Percentiles rank a stretch among this genome's conserved stretches.
These are phyloP conservation scores for Colletotrichum karsti DNA, from an alignment of 2,329 filamentous ascomycete species.

Conservation along the genomic window DNA sequence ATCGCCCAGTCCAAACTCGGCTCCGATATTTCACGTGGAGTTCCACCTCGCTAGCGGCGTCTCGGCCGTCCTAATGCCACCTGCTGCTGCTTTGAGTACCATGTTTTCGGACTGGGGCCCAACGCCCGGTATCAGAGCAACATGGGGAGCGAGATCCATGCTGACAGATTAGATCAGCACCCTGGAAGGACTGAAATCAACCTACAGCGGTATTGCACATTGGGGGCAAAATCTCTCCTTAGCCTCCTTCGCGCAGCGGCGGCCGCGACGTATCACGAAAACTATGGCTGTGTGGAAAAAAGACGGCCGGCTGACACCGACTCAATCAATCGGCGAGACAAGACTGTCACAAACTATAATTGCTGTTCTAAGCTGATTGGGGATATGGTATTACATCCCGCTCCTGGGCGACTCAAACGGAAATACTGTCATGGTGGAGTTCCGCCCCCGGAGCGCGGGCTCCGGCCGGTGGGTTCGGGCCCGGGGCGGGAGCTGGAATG, in stretches of 20 bases:
- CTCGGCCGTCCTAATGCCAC: neutral
- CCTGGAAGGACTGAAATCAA: neutral
- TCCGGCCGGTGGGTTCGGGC: constrained; percentile 8
- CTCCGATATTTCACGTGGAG: constrained; percentile 5
- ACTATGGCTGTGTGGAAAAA: neutral
- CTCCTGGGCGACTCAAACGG: neutral
- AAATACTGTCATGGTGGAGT: constrained; percentile 7
- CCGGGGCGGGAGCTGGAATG: constrained; percentile 5
- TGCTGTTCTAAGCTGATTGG: no score
- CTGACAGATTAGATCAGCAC: neutral
- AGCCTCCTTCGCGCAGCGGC: constrained; percentile 9
- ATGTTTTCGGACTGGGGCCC: neutral
- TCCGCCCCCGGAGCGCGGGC: constrained; percentile 10
- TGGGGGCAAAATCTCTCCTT: neutral
- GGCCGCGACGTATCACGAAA: no score
- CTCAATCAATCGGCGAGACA: no score
- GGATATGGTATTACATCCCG: neutral
- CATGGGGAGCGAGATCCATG: neutral
- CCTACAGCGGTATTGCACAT: neutral
- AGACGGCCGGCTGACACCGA: neutral
- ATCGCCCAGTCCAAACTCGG: neutral
- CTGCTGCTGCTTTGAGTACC: neutral
- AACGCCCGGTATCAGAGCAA: neutral
- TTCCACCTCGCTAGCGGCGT: constrained; percentile 7
- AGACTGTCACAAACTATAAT: no score